Percentiles rank a stretch among this genome's conserved stretches.
Conservation (phyloP, 2,329 filamentous ascomycete species). For the Fusarium liriodendri region DNA sequence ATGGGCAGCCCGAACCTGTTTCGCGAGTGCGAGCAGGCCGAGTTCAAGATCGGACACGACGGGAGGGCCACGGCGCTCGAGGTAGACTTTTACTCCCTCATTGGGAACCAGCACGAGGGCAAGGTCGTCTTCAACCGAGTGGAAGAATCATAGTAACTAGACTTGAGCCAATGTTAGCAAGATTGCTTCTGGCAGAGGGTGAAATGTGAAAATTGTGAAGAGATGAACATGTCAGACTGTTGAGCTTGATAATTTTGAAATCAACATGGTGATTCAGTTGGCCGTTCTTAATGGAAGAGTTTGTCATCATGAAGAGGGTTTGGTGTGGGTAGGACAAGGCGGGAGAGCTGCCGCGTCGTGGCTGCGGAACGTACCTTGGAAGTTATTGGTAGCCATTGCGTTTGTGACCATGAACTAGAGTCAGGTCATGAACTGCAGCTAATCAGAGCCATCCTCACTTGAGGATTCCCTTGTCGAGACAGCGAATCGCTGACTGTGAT, state of each 20-base stretch:
- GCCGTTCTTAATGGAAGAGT: conserved; percentile 72
- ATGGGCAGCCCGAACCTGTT: background rate
- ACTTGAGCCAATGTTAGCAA: conserved; percentile 40
- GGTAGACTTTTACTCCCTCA: conserved; percentile 18
- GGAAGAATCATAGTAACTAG: background rate
- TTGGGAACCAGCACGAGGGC: conserved; percentile 20
- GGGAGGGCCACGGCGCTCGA: conserved; percentile 25
- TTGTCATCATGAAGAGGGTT: conserved; percentile 62
- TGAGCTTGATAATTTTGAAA: conserved; percentile 70
- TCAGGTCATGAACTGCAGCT: background rate
- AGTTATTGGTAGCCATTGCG: conserved; percentile 4
- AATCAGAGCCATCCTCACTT: conserved; percentile 10
- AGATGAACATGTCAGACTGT: conserved; percentile 64
- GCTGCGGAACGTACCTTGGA: conserved; percentile 36
- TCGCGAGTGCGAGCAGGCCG: conserved; percentile 13
- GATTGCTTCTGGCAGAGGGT: conserved; percentile 1
- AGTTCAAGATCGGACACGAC: conserved; percentile 29
- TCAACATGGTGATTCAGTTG: conserved; percentile 73
- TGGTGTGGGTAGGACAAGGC: conserved; percentile 21
- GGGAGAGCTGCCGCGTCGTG: conserved; percentile 26
- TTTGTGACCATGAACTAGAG: background rate
- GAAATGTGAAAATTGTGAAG: background rate
- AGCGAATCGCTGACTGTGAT: conserved; percentile 3
- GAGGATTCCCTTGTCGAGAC: background rate
- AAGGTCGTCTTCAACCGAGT: conserved; percentile 23